Conservation (phyloP, 2,329 filamentous ascomycete species). For the Phoma sp. region DNA sequence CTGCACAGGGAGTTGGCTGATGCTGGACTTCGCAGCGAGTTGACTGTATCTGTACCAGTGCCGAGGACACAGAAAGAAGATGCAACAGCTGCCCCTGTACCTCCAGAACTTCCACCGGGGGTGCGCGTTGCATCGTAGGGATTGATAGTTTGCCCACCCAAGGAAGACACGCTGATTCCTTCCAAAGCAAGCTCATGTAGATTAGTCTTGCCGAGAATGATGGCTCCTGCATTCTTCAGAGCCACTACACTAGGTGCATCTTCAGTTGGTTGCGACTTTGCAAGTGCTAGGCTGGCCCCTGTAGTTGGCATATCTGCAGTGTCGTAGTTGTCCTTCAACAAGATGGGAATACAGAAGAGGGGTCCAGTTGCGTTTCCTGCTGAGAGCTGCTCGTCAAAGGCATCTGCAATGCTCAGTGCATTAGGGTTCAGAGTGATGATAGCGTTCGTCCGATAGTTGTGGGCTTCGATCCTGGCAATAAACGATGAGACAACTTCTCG, state of each 20-base stretch:
- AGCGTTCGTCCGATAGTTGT: slow-evolving; percentile 65
- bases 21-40: slow-evolving; percentile 65
- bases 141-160: slow-evolving; percentile 70
- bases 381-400: slow-evolving; percentile 56
- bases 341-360: slow-evolving; percentile 66
- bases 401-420: slow-evolving; percentile 57
- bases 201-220: slow-evolving; percentile 65
- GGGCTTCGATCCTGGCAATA: slow-evolving; percentile 62
- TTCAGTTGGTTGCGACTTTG: slow-evolving; percentile 53
- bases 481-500: slow-evolving; percentile 62
- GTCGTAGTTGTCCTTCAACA: slow-evolving; percentile 71
- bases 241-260: slow-evolving; percentile 60
- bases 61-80: slow-evolving; percentile 64
- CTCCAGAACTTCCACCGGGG: slow-evolving; percentile 69
- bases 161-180: slow-evolving; percentile 66
- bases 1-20: slow-evolving; percentile 67
- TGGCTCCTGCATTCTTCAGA: slow-evolving; percentile 58
- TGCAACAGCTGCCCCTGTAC: slow-evolving; percentile 66
- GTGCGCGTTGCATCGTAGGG: slow-evolving; percentile 71
- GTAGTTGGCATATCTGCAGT: slow-evolving; percentile 64
- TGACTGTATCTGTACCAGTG: slow-evolving; percentile 67
- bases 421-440: slow-evolving; percentile 61
- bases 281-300: slow-evolving; percentile 60
- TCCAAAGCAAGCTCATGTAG: slow-evolving; percentile 70
- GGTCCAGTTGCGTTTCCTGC: slow-evolving; percentile 58